These are phyloP conservation scores for Venustampulla echinocandica DNA, from an alignment of 495 filamentous ascomycete species.

Conservation along the genomic window DNA sequence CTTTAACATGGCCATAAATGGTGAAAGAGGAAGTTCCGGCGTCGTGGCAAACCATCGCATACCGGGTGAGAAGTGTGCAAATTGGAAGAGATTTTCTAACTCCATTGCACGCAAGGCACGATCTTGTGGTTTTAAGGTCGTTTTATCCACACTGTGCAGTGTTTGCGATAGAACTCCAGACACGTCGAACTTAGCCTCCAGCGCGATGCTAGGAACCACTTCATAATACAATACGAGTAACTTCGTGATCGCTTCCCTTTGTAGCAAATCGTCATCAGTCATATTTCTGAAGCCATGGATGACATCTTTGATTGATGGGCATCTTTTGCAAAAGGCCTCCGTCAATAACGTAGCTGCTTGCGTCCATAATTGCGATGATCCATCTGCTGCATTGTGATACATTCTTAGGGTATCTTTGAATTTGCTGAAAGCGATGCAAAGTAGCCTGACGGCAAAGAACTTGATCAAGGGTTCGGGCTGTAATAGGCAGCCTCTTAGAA, in stretches of 20 bases:
- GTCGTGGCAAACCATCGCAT: constrained; percentile 69
- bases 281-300: constrained; percentile 59
- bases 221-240: constrained; percentile 74
- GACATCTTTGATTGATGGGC: constrained; percentile 70
- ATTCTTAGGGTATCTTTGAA: constrained; percentile 48
- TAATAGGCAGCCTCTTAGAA: constrained; percentile 66
- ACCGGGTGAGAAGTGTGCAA: constrained; percentile 66
- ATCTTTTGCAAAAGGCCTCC: constrained; percentile 67
- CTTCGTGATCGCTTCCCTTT: constrained; percentile 67
- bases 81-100: constrained; percentile 64
- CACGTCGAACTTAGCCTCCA: constrained; percentile 80
- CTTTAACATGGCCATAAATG: constrained; percentile 55
- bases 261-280: constrained; percentile 56
- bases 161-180: constrained; percentile 61
- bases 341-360: constrained; percentile 55
- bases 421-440: constrained; percentile 73
- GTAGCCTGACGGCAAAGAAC: constrained; percentile 71
- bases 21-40: constrained; percentile 44
- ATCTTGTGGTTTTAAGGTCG: constrained; percentile 36
- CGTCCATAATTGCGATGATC: constrained; percentile 47
- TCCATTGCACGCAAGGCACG: constrained; percentile 50
- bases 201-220: constrained; percentile 66
- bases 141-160: constrained; percentile 42
- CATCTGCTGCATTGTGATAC: constrained; percentile 39
- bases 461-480: constrained; percentile 64